These are phyloP conservation scores for Cubamyces lactineus DNA, from an alignment of 768 basidiomycete genomes.

Conservation along the genomic window DNA sequence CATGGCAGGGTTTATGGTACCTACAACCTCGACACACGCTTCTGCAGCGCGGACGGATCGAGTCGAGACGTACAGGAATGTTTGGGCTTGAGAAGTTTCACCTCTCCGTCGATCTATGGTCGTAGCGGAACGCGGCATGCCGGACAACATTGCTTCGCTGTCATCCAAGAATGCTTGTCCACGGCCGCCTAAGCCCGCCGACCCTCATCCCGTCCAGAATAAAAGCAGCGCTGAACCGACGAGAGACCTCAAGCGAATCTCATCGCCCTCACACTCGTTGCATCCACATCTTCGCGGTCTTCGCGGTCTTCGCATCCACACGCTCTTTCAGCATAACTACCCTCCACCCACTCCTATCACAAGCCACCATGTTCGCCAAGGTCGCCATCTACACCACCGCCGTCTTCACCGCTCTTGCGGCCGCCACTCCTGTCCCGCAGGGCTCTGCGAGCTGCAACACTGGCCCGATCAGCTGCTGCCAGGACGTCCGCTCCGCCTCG, in stretches of 20 bases:
- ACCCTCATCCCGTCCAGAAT: background rate
- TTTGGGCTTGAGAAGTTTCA: background rate
- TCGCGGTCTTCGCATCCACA: constrained; percentile 12
- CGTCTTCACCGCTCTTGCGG: constrained; percentile 19
- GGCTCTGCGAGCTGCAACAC: constrained; percentile 17
- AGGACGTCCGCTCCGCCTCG: constrained; percentile 5
- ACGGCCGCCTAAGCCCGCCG: background rate
- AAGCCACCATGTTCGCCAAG: constrained; percentile 19
- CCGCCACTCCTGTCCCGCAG: constrained; percentile 18
- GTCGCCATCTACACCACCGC: constrained; percentile 16
- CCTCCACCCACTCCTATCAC: background rate
- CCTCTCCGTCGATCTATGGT: background rate
- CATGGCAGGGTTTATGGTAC: too few species aligned
- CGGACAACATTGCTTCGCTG: background rate
- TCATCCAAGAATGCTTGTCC: constrained; percentile 5
- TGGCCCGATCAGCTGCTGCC: constrained; percentile 22
- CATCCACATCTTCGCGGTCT: constrained; percentile 12
- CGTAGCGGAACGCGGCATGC: background rate
- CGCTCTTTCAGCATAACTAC: constrained; percentile 4
- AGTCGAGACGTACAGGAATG: background rate
- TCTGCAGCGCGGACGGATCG: too few species aligned
- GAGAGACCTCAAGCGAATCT: constrained; percentile 9
- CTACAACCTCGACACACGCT: too few species aligned
- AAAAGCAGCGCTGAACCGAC: background rate
- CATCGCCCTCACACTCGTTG: constrained; percentile 19